These are phyloP conservation scores for Dioscorea cayenensis DNA, from an alignment of 116 monocot genomes.

Conservation along the genomic window DNA sequence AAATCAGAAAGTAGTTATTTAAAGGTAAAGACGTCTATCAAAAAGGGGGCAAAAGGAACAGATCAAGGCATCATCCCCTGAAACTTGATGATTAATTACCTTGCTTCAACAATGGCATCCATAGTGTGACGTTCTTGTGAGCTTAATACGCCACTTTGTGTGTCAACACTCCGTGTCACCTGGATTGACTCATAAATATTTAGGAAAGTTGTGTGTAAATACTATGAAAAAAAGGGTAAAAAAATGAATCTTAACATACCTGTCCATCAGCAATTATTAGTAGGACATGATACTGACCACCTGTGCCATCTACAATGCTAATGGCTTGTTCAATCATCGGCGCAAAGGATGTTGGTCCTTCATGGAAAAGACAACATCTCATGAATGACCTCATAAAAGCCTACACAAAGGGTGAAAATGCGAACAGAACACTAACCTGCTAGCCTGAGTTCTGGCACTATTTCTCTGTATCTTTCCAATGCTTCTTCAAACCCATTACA, in stretches of 20 bases:
- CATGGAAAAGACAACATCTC: constrained; percentile 1
- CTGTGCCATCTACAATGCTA: constrained; percentile 68
- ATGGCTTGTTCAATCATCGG: constrained; percentile 91
- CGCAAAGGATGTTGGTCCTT: constrained; percentile 95
- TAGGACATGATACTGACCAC: constrained; percentile 91
- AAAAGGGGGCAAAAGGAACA: neutral
- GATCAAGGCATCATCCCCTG: neutral
- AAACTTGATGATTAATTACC: constrained; percentile 24
- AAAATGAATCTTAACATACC: constrained; percentile 23
- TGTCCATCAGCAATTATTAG: constrained; percentile 93
- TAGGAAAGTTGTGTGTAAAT: neutral
- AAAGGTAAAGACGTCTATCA: neutral
- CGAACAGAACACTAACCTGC: constrained; percentile 34
- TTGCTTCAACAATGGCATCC: constrained; percentile 86
- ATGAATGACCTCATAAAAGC: neutral
- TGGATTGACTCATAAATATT: constrained; percentile 13
- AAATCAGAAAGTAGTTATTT: constrained; percentile 4
- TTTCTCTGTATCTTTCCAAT: constrained; percentile 59
- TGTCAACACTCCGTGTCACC: constrained; percentile 90
- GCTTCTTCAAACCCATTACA: constrained; percentile 80
- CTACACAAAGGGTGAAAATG: neutral
- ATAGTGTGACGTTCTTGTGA: constrained; percentile 72
- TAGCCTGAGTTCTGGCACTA: constrained; percentile 60
- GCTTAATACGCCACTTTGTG: constrained; percentile 45
- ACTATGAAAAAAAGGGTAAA: neutral